phyloP scores from a whole-genome alignment of 1,284 basidiomycete species.

The Macrocystidia cucumis region DNA sequence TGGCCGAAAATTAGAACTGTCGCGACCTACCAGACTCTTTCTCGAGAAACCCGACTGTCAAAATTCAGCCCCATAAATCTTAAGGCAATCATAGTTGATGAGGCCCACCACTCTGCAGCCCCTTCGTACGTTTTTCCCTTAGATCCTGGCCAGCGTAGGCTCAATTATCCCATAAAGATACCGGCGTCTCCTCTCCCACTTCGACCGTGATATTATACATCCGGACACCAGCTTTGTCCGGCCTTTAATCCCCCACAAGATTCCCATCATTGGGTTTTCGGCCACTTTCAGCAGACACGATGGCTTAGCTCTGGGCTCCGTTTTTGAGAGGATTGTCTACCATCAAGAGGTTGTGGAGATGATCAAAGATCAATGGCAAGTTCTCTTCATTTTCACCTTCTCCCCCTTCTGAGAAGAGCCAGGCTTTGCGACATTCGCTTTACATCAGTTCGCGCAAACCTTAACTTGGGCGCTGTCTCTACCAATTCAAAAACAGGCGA shows the following conservation, averaged over 20 bases:
- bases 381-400: constrained; percentile 4
- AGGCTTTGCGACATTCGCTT: constrained; percentile 85
- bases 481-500: constrained; percentile 68
- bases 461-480: constrained; percentile 64
- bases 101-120: constrained; percentile 94
- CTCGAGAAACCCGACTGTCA: constrained; percentile 54
- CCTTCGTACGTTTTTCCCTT: constrained; percentile 53
- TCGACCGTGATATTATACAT: constrained; percentile 53
- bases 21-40: constrained; percentile 89
- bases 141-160: no score
- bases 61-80: constrained; percentile 74
- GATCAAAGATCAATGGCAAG: constrained; percentile 88
- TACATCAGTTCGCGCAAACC: constrained; percentile 70
- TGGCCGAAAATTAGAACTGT: constrained; percentile 53
- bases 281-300: constrained; percentile 94
- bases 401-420: constrained; percentile 6
- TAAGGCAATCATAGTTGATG: constrained; percentile 87
- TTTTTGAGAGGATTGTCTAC: constrained; percentile 91
- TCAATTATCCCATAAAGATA: constrained; percentile 42
- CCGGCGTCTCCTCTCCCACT: constrained; percentile 69
- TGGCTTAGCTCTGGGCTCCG: constrained; percentile 80
- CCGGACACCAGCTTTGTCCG: constrained; percentile 35
- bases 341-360: constrained; percentile 91
- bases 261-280: constrained; percentile 92
- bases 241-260: constrained; percentile 32